Conservation (phyloP, 345 rosid genomes). For the Ceriops tagal region DNA sequence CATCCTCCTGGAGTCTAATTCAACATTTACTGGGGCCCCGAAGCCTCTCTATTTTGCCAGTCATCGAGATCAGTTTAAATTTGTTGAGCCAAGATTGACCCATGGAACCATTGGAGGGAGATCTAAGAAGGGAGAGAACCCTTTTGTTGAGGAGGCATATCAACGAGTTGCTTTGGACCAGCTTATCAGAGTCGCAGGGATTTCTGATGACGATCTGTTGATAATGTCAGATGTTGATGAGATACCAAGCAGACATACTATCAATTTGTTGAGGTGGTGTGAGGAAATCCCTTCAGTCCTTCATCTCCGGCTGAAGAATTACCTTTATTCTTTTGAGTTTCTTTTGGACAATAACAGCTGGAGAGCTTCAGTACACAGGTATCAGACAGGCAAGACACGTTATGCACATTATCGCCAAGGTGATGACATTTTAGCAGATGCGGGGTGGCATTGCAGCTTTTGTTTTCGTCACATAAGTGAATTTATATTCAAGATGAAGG, state of each 20-base stretch:
- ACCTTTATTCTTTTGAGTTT: slow-evolving; percentile 36
- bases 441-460: slow-evolving; percentile 45
- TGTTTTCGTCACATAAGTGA: slow-evolving; percentile 33
- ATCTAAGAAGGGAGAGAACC: slow-evolving; percentile 33
- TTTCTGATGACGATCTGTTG: slow-evolving; percentile 34
- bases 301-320: slow-evolving; percentile 31
- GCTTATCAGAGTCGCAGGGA: slow-evolving; percentile 32
- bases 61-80: slow-evolving; percentile 25
- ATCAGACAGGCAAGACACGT: slow-evolving; percentile 26
- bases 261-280: slow-evolving; percentile 37
- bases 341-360: slow-evolving; percentile 31
- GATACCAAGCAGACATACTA: slow-evolving; percentile 36
- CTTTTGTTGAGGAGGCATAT: slow-evolving; percentile 34
- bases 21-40: slow-evolving; percentile 32
- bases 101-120: slow-evolving; percentile 32
- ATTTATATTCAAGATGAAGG: slow-evolving; percentile 39
- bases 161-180: slow-evolving; percentile 36
- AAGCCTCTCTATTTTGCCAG: slow-evolving; percentile 23
- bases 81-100: slow-evolving; percentile 29
- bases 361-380: slow-evolving; percentile 36
- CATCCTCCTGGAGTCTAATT: slow-evolving; percentile 33
- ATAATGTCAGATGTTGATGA: slow-evolving; percentile 41
- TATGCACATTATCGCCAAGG: slow-evolving; percentile 33
- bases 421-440: slow-evolving; percentile 28
- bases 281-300: slow-evolving; percentile 31